Base-by-base conservation (phyloP, 2,329 filamentous ascomycete species). In the Tolypocladium endophyticum region DNA sequence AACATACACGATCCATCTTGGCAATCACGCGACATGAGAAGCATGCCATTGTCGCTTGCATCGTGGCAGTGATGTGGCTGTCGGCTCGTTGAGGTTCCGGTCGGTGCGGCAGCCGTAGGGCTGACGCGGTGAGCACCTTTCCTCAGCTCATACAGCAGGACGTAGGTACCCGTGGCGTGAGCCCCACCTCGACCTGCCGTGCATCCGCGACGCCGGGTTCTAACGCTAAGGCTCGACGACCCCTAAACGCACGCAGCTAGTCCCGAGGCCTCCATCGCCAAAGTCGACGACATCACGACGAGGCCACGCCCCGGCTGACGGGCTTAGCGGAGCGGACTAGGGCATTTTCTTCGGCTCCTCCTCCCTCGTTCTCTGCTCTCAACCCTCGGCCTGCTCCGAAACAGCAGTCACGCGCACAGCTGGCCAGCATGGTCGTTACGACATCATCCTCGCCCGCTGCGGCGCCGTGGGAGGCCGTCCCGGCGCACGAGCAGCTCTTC, bases 401-500 rank as follows among this genome's bases (percentile, higher is more conserved):
- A 4, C 47, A 14, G 33, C 33, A 35, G 33, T 35, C 33, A 11
- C 33, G 35, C 35, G 35, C 11, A 36, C 35, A 35, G 8, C 16
- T n/a, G 14, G 50, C 50, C 50, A 33, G 28, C 58, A 63, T 62
- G 63, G 59, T 36, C 53, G 45, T 35, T 14, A 38, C 53, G 56
- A 58, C 52, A 36, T 38, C 52, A 8, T 7, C 38, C 28, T 30
- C 52, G 7, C 20, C 59, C 3, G 33, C 25, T 23, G 56, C 65
- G 1, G 70, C 71, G 41, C 74, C 74, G 11, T 76, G 74, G 74
- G 74, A 76, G 14, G 63, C 60, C 4, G 73, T 70, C 38, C 59
- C 71, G 6, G 59, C 71, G 35, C 65, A 75, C 38, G 75, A 81
- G 61, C 81, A 82, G 67, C 73, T 80, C 55, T 85, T 84, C 69